phyloP scores from a whole-genome alignment of 2,329 filamentous ascomycete genomes.

The Fusarium coffeatum region DNA sequence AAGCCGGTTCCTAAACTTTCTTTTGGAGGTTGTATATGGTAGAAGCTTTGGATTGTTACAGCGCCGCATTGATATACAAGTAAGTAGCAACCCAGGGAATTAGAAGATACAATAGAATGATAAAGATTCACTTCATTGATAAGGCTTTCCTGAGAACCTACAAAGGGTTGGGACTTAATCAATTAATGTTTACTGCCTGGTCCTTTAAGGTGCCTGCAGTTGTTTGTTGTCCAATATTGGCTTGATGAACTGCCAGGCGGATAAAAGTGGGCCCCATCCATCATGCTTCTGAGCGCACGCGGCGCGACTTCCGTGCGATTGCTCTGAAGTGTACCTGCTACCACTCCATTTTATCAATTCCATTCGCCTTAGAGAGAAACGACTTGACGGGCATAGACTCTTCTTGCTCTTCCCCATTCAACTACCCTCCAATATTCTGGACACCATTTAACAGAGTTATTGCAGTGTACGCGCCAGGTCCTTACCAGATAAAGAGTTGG shows the following conservation, averaged over 20 bases:
- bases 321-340: background rate
- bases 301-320: conserved; percentile 9
- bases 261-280: conserved; percentile 25
- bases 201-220: background rate
- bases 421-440: background rate
- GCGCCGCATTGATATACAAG: background rate
- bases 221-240: too few relatives aligned
- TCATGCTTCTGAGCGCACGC: conserved; percentile 8
- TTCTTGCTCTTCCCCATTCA: background rate
- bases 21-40: background rate
- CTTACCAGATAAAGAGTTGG: conserved; percentile 15
- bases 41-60: background rate
- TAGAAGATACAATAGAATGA: background rate
- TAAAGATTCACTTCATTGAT: background rate
- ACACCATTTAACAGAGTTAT: background rate
- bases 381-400: background rate
- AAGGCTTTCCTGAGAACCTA: background rate
- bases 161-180: background rate
- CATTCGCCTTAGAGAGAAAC: background rate
- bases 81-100: background rate
- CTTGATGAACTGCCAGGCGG: background rate
- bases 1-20: background rate
- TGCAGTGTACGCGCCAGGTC: background rate
- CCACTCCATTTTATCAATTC: conserved; percentile 1
- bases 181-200: background rate